A percentile compares a stretch with the other conserved stretches of the same genome.
Evolutionary conservation across 1,284 basidiomycete genomes (phyloP).

Genomic region (Cryptococcus maquisensis): DNA sequence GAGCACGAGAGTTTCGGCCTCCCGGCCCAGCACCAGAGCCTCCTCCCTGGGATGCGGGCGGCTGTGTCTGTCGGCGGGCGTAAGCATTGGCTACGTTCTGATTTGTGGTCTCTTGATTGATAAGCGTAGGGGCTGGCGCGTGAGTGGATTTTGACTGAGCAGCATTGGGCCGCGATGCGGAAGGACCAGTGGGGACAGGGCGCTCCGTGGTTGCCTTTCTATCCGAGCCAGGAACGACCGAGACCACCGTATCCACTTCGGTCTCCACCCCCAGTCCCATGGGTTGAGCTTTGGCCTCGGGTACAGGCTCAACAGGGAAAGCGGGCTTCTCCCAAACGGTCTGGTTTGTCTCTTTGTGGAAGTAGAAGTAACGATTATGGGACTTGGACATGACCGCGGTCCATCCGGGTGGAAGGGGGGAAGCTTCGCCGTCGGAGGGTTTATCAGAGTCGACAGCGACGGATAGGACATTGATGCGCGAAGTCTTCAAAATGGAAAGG

Average conservation of each 20-base stretch:
- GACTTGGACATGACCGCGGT: constrained; percentile 19
- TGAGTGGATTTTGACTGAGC: no score
- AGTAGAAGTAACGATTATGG: constrained; percentile 18
- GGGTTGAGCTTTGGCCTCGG: not conserved
- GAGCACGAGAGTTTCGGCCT: not conserved
- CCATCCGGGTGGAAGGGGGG: constrained; percentile 22
- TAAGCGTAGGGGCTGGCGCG: no score
- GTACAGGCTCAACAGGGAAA: not conserved
- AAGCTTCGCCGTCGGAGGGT: not conserved
- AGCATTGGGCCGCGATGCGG: no score
- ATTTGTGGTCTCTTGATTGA: no score
- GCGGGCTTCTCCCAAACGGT: constrained; percentile 18
- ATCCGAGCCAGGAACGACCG: not conserved
- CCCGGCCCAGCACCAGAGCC: no score
- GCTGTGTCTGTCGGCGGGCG: not conserved
- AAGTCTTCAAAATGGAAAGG: not conserved
- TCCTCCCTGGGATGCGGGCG: constrained; percentile 1
- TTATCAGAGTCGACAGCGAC: not conserved
- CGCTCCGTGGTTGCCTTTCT: no score
- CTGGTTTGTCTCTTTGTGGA: constrained; percentile 15
- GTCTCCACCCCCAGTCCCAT: not conserved
- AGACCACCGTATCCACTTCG: not conserved
- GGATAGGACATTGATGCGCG: not conserved
- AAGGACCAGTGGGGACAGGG: no score
- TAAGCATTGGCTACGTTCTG: constrained; percentile 1